Evolutionary conservation across 2,329 filamentous ascomycete genomes (phyloP), one percentile per base, ranked within the genome.

Genomic region (Colletotrichum caudatum): DNA sequence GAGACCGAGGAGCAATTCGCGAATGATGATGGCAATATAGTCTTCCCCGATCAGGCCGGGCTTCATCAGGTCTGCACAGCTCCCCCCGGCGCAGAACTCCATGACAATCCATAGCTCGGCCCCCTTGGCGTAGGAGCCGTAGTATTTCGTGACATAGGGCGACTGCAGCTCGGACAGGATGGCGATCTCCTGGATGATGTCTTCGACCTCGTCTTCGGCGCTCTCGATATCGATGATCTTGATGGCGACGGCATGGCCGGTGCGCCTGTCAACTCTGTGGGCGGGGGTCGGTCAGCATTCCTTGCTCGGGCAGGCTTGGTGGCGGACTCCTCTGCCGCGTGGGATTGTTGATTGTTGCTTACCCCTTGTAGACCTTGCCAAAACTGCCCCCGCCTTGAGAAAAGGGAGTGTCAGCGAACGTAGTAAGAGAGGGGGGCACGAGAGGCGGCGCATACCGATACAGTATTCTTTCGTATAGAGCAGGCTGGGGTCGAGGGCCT

Each of bases 161-260:
- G 95, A 98, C 83, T 97, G 94, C 75, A 99, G 90, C 82, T 97
- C 95, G 41, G 96, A 97, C 66, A 99, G 88, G 77, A 99, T 98
- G 76, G 95, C 94, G 76, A 99, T 98, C 84, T 99, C 96, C 81
- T 97, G 94, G 81, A 98, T 98, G 77, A 99, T 99, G 83, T 99
- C 96, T 84, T 98, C 96, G 76, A 99, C 95, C 84, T 99, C 96
- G 81, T 99, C 96, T 83, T 99, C 96, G 78, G 96, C 96, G 84
- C 96, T 98, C 83, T 99, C 96, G 75, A 99, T 96, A 78, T 99
- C 96, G 81, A 99, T 98, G 78, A 99, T 88, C 83, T 99, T 99
- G 86, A 99, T 99, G 37, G 96, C 96, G 62, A 99, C 96, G 16
- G 95, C 92, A 78, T 97, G 93, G 48, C 96, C 96, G 23, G 93